These are phyloP conservation scores for Astrocystis sublimbata DNA, from an alignment of 495 filamentous ascomycete genomes.

Conservation along the genomic window DNA sequence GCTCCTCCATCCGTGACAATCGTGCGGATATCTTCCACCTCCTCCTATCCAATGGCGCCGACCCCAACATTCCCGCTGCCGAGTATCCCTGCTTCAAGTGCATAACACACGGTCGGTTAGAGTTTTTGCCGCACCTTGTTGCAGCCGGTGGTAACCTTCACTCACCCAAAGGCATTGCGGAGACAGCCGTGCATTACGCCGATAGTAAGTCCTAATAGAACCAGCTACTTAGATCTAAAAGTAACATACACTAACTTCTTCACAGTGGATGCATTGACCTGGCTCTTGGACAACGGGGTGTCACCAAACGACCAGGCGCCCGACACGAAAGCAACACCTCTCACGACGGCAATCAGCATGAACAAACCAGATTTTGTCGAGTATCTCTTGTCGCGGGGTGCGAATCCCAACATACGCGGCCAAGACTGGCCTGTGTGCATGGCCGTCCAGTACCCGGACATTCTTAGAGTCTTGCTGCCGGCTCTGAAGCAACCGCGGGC, in stretches of 20 bases:
- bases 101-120: constrained; percentile 53
- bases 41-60: constrained; percentile 50
- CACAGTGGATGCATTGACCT: constrained; percentile 43
- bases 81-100: constrained; percentile 60
- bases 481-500: constrained; percentile 44
- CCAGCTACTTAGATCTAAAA: neutral
- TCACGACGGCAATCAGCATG: constrained; percentile 57
- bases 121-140: constrained; percentile 51
- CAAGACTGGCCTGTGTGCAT: constrained; percentile 59
- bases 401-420: constrained; percentile 52
- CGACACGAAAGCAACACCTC: constrained; percentile 46
- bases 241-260: neutral
- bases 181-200: constrained; percentile 54
- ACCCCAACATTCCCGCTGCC: constrained; percentile 55
- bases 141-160: constrained; percentile 52
- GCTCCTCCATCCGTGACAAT: constrained; percentile 57
- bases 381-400: constrained; percentile 50
- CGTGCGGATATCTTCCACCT: constrained; percentile 51
- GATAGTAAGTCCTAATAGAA: constrained; percentile 25
- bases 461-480: constrained; percentile 49
- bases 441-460: constrained; percentile 48
- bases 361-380: constrained; percentile 49
- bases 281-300: constrained; percentile 51
- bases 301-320: constrained; percentile 50
- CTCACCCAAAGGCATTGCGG: constrained; percentile 56